phyloP scores from a whole-genome alignment of 164 flowering plant species.

The Vitis rotundifolia region DNA sequence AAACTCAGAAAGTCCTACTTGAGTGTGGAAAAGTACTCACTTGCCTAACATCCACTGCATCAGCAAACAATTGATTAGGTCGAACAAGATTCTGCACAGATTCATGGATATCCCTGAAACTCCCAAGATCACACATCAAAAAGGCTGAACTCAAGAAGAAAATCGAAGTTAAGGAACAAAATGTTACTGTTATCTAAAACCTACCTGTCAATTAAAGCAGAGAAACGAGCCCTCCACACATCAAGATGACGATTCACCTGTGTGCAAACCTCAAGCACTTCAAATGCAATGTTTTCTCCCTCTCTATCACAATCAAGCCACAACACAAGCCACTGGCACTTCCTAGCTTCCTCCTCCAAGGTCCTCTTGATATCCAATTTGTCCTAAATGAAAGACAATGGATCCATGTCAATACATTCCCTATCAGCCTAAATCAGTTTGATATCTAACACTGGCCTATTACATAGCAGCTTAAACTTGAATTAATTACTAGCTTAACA shows the following conservation, averaged over 20 bases:
- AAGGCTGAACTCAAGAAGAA: not conserved
- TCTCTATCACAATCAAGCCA: slow-evolving; percentile 99
- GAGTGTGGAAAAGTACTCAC: slow-evolving; percentile 33
- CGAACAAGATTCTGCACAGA: slow-evolving; percentile 69
- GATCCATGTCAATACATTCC: not conserved
- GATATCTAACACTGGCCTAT: no score
- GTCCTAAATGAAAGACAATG: slow-evolving; percentile 41
- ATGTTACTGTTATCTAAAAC: not conserved
- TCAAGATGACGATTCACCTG: slow-evolving; percentile 54
- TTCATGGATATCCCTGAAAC: slow-evolving; percentile 73
- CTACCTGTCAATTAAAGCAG: slow-evolving; percentile 88
- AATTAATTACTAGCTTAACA: no score
- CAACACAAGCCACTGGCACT: slow-evolving; percentile 82
- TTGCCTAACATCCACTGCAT: slow-evolving; percentile 98
- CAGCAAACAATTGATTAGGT: slow-evolving; percentile 76
- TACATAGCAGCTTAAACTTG: no score
- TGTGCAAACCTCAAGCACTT: slow-evolving; percentile 81
- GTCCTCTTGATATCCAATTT: slow-evolving; percentile 81
- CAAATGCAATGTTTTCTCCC: slow-evolving; percentile 96
- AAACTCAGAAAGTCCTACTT: not conserved
- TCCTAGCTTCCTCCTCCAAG: slow-evolving; percentile 84
- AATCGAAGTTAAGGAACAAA: not conserved
- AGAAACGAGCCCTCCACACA: slow-evolving; percentile 83
- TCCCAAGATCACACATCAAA: slow-evolving; percentile 2
- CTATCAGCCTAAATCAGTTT: no score